Conservation (phyloP, 768 basidiomycete species). For the Boletus reticuloceps region DNA sequence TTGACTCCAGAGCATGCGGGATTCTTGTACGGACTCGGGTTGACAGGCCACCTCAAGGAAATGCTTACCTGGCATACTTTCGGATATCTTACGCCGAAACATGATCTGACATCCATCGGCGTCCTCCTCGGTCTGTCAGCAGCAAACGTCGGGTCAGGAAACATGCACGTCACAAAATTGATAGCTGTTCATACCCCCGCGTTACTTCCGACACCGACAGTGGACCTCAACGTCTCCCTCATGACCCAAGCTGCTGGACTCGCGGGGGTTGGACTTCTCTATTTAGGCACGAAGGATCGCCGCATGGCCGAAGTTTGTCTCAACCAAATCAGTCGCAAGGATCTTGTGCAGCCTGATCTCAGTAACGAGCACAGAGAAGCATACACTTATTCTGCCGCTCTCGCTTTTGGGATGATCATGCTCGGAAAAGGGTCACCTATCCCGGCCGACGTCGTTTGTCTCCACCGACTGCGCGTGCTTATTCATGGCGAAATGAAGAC, state of each 20-base stretch:
- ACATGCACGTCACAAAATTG: constrained; percentile 86
- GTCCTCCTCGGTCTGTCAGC: constrained; percentile 92
- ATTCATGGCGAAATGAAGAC: constrained; percentile 69
- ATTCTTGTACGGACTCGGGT: constrained; percentile 87
- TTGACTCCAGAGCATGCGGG: constrained; percentile 95
- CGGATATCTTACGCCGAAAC: constrained; percentile 91
- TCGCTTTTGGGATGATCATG: constrained; percentile 97
- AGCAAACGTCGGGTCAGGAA: constrained; percentile 81
- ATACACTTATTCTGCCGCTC: constrained; percentile 84
- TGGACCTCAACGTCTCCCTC: constrained; percentile 88
- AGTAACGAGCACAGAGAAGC: constrained; percentile 90
- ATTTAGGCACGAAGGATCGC: constrained; percentile 83
- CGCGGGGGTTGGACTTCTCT: constrained; percentile 84
- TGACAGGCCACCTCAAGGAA: constrained; percentile 86
- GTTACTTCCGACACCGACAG: constrained; percentile 78
- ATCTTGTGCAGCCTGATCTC: constrained; percentile 77
- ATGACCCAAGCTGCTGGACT: constrained; percentile 89
- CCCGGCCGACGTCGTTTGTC: constrained; percentile 70
- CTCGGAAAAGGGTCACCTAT: constrained; percentile 79
- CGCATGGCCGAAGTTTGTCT: constrained; percentile 93
- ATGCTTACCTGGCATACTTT: constrained; percentile 97
- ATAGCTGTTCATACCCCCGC: constrained; percentile 93
- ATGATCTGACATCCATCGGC: constrained; percentile 92
- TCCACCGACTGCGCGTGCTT: constrained; percentile 68
- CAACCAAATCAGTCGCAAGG: constrained; percentile 73